These are phyloP conservation scores for Dorcoceras hygrometricum DNA, from an alignment of 257 asterid species.

Conservation along the genomic window DNA sequence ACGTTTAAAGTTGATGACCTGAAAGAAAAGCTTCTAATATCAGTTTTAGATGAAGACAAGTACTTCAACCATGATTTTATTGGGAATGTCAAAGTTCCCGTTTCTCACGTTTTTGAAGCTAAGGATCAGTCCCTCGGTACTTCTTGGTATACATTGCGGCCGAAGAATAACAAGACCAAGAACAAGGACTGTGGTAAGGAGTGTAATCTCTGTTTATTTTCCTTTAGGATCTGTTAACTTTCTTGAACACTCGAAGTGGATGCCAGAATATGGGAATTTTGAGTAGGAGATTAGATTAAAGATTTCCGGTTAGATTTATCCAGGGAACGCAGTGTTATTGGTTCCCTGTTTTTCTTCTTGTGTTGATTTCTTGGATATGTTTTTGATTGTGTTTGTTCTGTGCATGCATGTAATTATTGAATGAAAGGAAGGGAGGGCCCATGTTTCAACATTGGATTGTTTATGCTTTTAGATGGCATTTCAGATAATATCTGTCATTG, in stretches of 20 bases:
- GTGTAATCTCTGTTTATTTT: constrained; percentile 8
- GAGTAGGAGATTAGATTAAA: neutral
- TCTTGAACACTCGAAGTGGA: neutral
- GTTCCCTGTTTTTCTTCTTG: neutral
- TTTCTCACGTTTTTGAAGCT: constrained; percentile 74
- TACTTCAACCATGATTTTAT: constrained; percentile 87
- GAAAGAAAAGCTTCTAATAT: constrained; percentile 68
- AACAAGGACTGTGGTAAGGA: constrained; percentile 72
- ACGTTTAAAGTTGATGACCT: constrained; percentile 76
- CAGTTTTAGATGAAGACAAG: constrained; percentile 89
- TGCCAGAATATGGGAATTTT: neutral
- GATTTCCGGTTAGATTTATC: neutral
- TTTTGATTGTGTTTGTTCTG: neutral
- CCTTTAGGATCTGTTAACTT: constrained; percentile 1
- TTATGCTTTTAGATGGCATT: constrained; percentile 5
- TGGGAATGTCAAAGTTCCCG: constrained; percentile 71
- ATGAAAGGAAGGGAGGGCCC: neutral
- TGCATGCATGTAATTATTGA: neutral
- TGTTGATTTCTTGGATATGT: neutral
- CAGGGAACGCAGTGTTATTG: neutral
- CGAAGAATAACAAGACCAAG: constrained; percentile 78
- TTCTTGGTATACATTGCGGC: constrained; percentile 82
- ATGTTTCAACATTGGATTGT: neutral
- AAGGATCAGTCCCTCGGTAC: constrained; percentile 79
- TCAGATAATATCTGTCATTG: constrained; percentile 1